phyloP scores from a whole-genome alignment of 108 stramenopile genomes.

The Fistulifera pelliculosa region DNA sequence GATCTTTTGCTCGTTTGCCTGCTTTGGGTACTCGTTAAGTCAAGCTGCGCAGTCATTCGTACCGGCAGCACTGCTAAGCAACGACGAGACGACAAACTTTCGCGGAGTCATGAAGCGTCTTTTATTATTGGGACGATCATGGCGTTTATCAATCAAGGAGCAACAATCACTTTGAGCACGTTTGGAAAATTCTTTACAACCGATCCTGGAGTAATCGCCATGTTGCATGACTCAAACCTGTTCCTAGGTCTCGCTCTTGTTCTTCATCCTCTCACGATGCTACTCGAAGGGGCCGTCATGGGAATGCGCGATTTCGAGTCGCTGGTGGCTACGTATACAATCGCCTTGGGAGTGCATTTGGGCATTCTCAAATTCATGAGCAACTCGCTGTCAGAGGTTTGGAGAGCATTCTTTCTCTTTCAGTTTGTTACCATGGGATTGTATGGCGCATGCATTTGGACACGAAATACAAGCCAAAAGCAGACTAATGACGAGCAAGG shows the following conservation, averaged over 20 bases:
- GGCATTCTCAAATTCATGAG: constrained; percentile 34
- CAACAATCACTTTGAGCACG: constrained; percentile 16
- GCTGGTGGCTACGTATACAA: constrained; percentile 46
- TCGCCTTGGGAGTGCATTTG: constrained; percentile 37
- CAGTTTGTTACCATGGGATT: constrained; percentile 17
- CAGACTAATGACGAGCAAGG: too few species aligned
- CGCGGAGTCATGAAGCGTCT: constrained; percentile 17
- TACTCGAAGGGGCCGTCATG: constrained; percentile 63
- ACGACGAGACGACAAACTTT: constrained; percentile 12
- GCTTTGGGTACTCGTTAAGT: constrained; percentile 80
- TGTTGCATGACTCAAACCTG: constrained; percentile 32
- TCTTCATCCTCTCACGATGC: constrained; percentile 72
- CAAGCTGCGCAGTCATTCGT: constrained; percentile 87
- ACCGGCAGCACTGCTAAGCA: constrained; percentile 52
- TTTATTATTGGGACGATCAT: constrained; percentile 11
- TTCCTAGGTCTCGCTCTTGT: constrained; percentile 36
- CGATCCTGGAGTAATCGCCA: constrained; percentile 39
- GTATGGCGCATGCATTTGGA: too few species aligned
- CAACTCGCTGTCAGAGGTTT: constrained; percentile 45
- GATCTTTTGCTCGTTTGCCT: constrained; percentile 89
- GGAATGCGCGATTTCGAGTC: constrained; percentile 49
- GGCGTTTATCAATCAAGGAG: constrained; percentile 13
- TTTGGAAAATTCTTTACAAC: constrained; percentile 40
- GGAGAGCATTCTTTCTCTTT: constrained; percentile 56
- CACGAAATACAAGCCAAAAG: too few species aligned